Percentiles rank a stretch among this genome's conserved stretches.
These are phyloP conservation scores for Microbotryum violaceum DNA, from an alignment of 1,284 basidiomycete genomes.

Conservation along the genomic window DNA sequence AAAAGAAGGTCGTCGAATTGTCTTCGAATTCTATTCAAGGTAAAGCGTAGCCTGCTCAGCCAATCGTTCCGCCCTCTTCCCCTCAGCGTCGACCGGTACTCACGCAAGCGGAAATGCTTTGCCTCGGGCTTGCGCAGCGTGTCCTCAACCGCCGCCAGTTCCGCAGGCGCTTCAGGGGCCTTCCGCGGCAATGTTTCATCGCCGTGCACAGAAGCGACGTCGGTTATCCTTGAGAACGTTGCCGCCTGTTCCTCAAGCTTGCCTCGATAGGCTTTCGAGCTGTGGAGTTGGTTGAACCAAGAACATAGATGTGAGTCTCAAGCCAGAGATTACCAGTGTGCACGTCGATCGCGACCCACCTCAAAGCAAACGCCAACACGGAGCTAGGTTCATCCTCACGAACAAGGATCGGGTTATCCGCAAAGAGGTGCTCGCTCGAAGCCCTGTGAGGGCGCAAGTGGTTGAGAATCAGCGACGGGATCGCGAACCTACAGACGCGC, in stretches of 20 bases:
- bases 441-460: conserved; percentile 31
- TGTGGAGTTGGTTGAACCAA: conserved; percentile 37
- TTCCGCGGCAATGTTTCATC: too few relatives aligned
- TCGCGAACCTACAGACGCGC: background rate
- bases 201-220: background rate
- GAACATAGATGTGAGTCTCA: background rate
- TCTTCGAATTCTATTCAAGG: conserved; percentile 22
- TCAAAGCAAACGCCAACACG: conserved; percentile 90
- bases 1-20: conserved; percentile 64
- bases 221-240: conserved; percentile 60
- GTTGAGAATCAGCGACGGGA: background rate
- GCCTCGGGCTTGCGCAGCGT: conserved; percentile 31
- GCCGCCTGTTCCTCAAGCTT: conserved; percentile 60
- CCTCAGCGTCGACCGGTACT: background rate
- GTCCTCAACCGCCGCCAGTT: conserved; percentile 27
- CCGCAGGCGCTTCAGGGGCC: too few relatives aligned
- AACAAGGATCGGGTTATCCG: conserved; percentile 90
- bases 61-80: background rate
- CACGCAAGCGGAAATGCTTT: conserved; percentile 8
- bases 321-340: background rate
- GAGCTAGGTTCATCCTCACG: conserved; percentile 97
- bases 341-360: conserved; percentile 47
- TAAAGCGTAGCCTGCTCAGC: background rate
- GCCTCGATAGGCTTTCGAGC: conserved; percentile 66
- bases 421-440: conserved; percentile 74